Evolutionary conservation across 2,329 filamentous ascomycete genomes (phyloP).

Genomic region (Xylariaceae sp.): DNA sequence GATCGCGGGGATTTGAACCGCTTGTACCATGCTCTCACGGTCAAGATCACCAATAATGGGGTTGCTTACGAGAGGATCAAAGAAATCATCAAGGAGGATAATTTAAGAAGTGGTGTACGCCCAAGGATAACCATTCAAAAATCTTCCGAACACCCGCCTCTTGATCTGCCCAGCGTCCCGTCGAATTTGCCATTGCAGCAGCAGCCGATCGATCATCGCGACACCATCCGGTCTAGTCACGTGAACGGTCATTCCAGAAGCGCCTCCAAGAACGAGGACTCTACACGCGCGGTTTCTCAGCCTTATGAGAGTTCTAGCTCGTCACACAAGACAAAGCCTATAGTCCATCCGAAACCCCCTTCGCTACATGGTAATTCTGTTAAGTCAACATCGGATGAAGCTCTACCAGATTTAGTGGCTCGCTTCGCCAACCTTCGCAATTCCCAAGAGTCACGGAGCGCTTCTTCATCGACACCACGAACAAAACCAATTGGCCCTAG

Average conservation of each 20-base stretch:
- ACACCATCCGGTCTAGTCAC: neutral
- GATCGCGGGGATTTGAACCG: slow-evolving; percentile 46
- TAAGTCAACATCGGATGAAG: slow-evolving; percentile 33
- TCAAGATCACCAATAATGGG: slow-evolving; percentile 44
- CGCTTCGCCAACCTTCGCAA: slow-evolving; percentile 54
- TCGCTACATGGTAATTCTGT: slow-evolving; percentile 58
- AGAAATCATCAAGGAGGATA: slow-evolving; percentile 60
- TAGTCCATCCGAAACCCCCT: slow-evolving; percentile 61
- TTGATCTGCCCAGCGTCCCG: slow-evolving; percentile 21
- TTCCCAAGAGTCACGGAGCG: slow-evolving; percentile 34
- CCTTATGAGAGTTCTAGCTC: neutral
- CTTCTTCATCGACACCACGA: slow-evolving; percentile 40
- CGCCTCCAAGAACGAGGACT: neutral
- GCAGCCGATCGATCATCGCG: neutral
- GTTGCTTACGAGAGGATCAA: slow-evolving; percentile 52
- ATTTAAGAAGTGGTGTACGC: slow-evolving; percentile 54
- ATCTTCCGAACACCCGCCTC: slow-evolving; percentile 7
- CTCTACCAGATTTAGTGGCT: slow-evolving; percentile 46
- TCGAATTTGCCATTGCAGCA: slow-evolving; percentile 7
- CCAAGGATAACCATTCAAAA: slow-evolving; percentile 31
- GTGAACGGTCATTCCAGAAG: neutral
- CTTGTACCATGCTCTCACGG: slow-evolving; percentile 46
- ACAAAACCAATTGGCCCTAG: slow-evolving; percentile 36
- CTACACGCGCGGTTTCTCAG: slow-evolving; percentile 1
- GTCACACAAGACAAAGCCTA: slow-evolving; percentile 37